Base-by-base conservation (phyloP, 169 alveolate genomes). In the Cryptosporidium sp. region DNA sequence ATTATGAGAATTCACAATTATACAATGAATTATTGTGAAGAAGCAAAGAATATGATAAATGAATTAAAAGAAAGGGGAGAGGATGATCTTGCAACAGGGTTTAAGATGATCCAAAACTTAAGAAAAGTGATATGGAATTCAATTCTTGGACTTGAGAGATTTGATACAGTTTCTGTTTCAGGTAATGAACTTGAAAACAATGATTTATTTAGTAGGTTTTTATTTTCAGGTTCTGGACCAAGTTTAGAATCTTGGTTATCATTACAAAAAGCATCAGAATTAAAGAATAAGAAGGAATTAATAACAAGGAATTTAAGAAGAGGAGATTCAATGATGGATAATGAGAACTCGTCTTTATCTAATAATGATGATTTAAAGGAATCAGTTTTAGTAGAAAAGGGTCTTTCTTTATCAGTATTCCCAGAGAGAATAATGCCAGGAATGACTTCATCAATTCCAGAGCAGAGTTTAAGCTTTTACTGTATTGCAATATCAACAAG, bases 71-170 rank as follows among this genome's bases (percentile, higher is more conserved):
- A 58, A 2, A 73, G 39, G 26, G 58, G 52, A 9, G 86, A 73
- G 58, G 39, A 23, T 9, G 53, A 33, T 33, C 37, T 73, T 14
- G 26, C 33, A 3, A n/a, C 23, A 35, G 86, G 71, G 5, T 73
- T 52, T 42, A 73, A 37, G 52, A 26, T 35, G 12, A 18, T 73
- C 1, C 56, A 60, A 29, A n/a, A 16, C 5, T 21, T 73, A 0
- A 51, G 86, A 31, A 73, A 37, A 8, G 61, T 16, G 3, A 73
- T 56, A 9, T 73, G 86, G 86, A 73, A 73, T 21, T 73, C 86
- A 3, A 51, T 73, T 31, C 35, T 56, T 12, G 44, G 8, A 9
- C 70, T 73, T 9, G 68, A 73, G 18, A 33, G 56, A 5, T 26
- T 58, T 31, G 86, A 35, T 2, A 23, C 1, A 18, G 4, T 26